Conservation (phyloP, 176 grass and related monocot genomes). For the Aegilops bicornis region DNA sequence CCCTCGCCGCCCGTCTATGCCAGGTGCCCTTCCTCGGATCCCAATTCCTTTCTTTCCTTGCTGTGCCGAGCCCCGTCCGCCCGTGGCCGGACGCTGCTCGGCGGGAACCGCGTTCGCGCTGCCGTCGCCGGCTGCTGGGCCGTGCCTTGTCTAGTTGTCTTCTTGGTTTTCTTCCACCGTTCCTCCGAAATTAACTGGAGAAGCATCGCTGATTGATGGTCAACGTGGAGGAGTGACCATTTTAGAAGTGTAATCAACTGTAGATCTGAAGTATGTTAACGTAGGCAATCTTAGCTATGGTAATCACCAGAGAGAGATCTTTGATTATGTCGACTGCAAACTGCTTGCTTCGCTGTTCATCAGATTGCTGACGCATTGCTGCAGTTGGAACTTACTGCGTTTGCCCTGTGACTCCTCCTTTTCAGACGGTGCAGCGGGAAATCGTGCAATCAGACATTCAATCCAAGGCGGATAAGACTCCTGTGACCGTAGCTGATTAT, state of each 20-base stretch:
- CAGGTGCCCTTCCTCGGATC: constrained; percentile 37
- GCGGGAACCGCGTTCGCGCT: not conserved
- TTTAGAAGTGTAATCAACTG: not conserved
- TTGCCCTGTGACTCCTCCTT: not conserved
- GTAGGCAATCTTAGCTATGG: not conserved
- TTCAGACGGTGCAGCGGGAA: constrained; percentile 70
- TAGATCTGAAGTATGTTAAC: not conserved
- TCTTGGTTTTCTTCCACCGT: not conserved
- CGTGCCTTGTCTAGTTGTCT: not conserved
- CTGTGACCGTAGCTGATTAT: constrained; percentile 95
- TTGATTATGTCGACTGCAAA: not conserved
- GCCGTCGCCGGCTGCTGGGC: too few relatives aligned
- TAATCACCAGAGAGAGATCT: not conserved
- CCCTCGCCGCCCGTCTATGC: constrained; percentile 86
- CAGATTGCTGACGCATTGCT: not conserved
- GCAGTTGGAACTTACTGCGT: not conserved
- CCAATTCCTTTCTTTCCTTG: not conserved
- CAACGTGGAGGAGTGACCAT: too few relatives aligned
- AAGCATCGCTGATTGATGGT: not conserved
- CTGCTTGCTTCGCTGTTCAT: not conserved
- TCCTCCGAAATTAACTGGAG: not conserved
- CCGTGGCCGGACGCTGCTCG: too few relatives aligned
- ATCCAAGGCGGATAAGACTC: constrained; percentile 83
- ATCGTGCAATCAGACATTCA: constrained; percentile 83
- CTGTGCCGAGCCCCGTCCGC: not conserved